These are phyloP conservation scores for Fraxinus excelsior DNA, from an alignment of 257 asterid genomes.

Conservation along the genomic window DNA sequence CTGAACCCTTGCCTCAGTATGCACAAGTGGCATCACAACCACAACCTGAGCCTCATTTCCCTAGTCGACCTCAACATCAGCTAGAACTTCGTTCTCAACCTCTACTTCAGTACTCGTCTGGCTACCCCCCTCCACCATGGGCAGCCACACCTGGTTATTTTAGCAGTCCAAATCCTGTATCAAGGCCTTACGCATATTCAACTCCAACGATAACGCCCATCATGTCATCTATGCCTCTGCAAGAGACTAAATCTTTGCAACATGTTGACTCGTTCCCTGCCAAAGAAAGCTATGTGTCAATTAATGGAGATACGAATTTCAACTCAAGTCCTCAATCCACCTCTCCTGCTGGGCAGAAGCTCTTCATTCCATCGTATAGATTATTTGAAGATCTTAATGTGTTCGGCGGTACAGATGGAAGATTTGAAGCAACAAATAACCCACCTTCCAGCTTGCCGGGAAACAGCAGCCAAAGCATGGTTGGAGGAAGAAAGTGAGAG, in stretches of 20 bases:
- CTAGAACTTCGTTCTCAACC: constrained; percentile 32
- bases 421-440: constrained; percentile 37
- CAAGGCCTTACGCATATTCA: constrained; percentile 34
- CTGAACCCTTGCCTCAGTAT: neutral
- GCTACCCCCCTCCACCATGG: constrained; percentile 92
- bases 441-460: constrained; percentile 47
- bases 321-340: constrained; percentile 25
- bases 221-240: constrained; percentile 23
- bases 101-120: constrained; percentile 37
- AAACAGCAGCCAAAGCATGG: constrained; percentile 38
- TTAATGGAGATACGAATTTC: constrained; percentile 37
- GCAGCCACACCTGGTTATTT: constrained; percentile 72
- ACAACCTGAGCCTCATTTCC: constrained; percentile 28
- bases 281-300: constrained; percentile 26
- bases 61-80: constrained; percentile 16
- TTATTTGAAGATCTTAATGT: constrained; percentile 91
- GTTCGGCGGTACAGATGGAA: constrained; percentile 58
- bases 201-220: constrained; percentile 36
- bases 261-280: constrained; percentile 17
- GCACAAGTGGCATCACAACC: neutral
- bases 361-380: constrained; percentile 70
- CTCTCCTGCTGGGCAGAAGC: constrained; percentile 44
- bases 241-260: constrained; percentile 24
- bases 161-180: constrained; percentile 38
- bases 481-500: constrained; percentile 40